Evolutionary conservation across 108 stramenopile genomes (phyloP).

Genomic region (Halocafeteria seosinensis): DNA sequence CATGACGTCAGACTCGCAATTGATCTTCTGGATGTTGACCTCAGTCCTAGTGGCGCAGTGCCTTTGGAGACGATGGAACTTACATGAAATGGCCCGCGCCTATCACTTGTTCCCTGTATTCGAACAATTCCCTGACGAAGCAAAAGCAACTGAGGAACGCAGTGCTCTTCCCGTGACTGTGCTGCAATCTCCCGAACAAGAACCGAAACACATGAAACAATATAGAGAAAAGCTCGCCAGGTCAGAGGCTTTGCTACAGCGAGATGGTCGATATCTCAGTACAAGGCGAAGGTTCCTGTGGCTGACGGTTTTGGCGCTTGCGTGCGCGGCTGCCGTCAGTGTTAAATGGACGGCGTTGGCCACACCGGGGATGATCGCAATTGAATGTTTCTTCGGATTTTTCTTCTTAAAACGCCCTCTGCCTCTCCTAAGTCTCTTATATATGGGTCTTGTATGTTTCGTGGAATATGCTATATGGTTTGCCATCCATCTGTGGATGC

Average conservation of each 20-base stretch:
- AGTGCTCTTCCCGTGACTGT: too few species aligned
- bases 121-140: too few species aligned
- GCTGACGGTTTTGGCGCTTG: neutral
- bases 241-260: too few species aligned
- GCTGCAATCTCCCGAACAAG: too few species aligned
- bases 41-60: neutral
- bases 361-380: neutral
- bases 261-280: too few species aligned
- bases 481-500: neutral
- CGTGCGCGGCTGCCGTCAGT: neutral
- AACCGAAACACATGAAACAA: too few species aligned
- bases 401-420: neutral
- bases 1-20: neutral
- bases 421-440: neutral
- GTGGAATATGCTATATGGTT: neutral
- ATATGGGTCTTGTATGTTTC: neutral
- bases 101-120: too few species aligned
- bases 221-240: too few species aligned
- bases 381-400: neutral
- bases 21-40: neutral
- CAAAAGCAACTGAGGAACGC: too few species aligned
- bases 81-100: too few species aligned
- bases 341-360: constrained; percentile 1
- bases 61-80: neutral
- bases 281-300: too few species aligned